Percentiles rank a stretch among this genome's conserved stretches.
phyloP scores from a whole-genome alignment of 2,329 filamentous ascomycete species.

The Dothiorella sarmentorum region DNA sequence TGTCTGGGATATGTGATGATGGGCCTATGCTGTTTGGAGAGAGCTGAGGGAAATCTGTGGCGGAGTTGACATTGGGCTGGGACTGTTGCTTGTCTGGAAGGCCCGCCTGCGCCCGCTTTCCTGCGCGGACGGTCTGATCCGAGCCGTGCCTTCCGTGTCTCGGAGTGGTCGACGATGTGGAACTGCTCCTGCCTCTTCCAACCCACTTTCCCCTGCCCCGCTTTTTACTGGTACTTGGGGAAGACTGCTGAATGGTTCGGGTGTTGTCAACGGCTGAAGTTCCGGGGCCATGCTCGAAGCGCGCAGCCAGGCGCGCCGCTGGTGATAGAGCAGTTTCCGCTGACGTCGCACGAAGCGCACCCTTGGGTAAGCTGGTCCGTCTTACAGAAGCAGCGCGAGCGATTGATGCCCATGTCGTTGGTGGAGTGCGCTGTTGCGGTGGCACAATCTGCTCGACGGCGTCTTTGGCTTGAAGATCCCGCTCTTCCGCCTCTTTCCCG shows the following conservation, averaged over 20 bases:
- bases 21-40: neutral
- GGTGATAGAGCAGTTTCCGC: neutral
- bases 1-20: neutral
- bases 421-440: neutral
- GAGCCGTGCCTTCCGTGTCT: neutral
- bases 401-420: neutral
- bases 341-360: neutral
- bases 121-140: too few species aligned
- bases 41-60: slow-evolving; percentile 5
- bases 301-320: neutral
- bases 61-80: neutral
- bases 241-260: too few species aligned
- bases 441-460: neutral
- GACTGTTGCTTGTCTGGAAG: neutral
- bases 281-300: too few species aligned
- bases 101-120: neutral
- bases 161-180: neutral
- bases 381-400: neutral
- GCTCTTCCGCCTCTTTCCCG: neutral
- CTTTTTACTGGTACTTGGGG: neutral
- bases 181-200: neutral
- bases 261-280: too few species aligned
- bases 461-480: neutral
- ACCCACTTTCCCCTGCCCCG: neutral
- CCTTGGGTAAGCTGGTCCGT: neutral